Percentiles rank a stretch among this genome's conserved stretches.
Evolutionary conservation across 1,284 basidiomycete species (phyloP).

Genomic region (Amylostereum chailletii): DNA sequence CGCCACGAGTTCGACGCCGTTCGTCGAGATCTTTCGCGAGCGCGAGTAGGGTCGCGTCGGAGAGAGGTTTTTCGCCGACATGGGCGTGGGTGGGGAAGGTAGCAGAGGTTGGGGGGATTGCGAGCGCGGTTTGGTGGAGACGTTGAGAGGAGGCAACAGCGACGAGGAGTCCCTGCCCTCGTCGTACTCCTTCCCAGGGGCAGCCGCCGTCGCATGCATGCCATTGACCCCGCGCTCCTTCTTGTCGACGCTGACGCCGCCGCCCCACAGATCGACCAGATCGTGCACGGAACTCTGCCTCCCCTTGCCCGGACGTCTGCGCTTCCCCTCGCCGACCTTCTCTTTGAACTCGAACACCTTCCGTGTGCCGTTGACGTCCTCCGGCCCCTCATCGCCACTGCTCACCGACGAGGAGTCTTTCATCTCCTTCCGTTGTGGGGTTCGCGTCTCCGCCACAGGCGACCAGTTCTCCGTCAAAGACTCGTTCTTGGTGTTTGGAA

Average conservation of each 20-base stretch:
- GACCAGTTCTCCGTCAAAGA: constrained; percentile 11
- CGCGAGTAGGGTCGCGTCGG: constrained; percentile 16
- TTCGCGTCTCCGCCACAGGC: not conserved
- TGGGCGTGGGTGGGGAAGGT: constrained; percentile 11
- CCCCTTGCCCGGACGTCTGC: constrained; percentile 27
- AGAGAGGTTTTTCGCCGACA: constrained; percentile 9
- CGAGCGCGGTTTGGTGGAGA: constrained; percentile 15
- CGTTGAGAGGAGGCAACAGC: constrained; percentile 2
- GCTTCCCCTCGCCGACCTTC: constrained; percentile 13
- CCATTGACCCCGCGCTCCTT: constrained; percentile 9
- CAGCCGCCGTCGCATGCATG: not conserved
- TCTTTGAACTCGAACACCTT: constrained; percentile 21
- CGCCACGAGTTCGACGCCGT: constrained; percentile 6
- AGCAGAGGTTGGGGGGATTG: constrained; percentile 24
- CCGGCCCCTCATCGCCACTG: constrained; percentile 45
- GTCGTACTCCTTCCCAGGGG: constrained; percentile 8
- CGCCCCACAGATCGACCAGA: constrained; percentile 68
- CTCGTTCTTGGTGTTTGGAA: not conserved
- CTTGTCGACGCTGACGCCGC: constrained; percentile 26
- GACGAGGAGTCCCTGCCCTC: constrained; percentile 2
- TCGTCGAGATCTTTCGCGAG: constrained; percentile 13
- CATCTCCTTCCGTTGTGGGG: constrained; percentile 9
- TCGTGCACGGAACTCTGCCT: constrained; percentile 76
- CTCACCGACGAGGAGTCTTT: constrained; percentile 32
- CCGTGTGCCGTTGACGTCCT: constrained; percentile 31